These are phyloP conservation scores for Epicoccum sorghinum DNA, from an alignment of 2,329 filamentous ascomycete genomes.

Conservation along the genomic window DNA sequence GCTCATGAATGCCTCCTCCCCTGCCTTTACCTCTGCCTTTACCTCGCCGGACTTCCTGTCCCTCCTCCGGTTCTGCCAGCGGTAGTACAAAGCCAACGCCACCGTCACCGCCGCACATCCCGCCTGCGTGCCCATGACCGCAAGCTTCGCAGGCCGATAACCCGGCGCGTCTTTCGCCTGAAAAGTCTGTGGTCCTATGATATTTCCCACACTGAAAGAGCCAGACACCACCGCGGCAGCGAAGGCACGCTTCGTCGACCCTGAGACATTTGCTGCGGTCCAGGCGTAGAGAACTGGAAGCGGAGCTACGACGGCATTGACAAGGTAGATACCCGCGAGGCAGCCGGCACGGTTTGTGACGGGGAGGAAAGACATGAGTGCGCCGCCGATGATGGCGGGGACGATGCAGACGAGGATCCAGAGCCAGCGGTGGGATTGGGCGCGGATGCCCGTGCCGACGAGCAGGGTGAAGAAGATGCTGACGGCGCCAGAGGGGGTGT, in stretches of 20 bases:
- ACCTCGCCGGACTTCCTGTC: neutral
- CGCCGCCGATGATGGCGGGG: slow-evolving; percentile 16
- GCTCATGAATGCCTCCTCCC: slow-evolving; percentile 5
- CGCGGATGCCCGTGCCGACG: slow-evolving; percentile 19
- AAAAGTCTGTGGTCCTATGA: slow-evolving; percentile 40
- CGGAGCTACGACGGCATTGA: slow-evolving; percentile 25
- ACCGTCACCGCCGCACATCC: slow-evolving; percentile 31
- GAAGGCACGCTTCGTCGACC: slow-evolving; percentile 47
- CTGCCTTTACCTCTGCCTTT: neutral
- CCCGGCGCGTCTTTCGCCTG: slow-evolving; percentile 21
- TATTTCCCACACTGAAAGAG: slow-evolving; percentile 43
- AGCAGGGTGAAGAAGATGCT: slow-evolving; percentile 24
- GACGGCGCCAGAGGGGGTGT: slow-evolving; percentile 28
- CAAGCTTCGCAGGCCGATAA: slow-evolving; percentile 51
- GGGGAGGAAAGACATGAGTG: slow-evolving; percentile 28
- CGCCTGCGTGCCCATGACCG: slow-evolving; percentile 43
- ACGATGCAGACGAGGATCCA: slow-evolving; percentile 10
- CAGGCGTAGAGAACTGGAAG: slow-evolving; percentile 23
- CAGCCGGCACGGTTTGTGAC: slow-evolving; percentile 17
- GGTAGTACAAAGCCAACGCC: slow-evolving; percentile 20
- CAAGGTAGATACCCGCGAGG: slow-evolving; percentile 29
- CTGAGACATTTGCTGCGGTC: slow-evolving; percentile 28
- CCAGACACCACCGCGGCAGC: slow-evolving; percentile 41
- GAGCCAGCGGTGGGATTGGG: slow-evolving; percentile 18
- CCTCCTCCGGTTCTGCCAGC: slow-evolving; percentile 20